phyloP scores from a whole-genome alignment of 148 eudicot species.

The Arctostaphylos glauca region DNA sequence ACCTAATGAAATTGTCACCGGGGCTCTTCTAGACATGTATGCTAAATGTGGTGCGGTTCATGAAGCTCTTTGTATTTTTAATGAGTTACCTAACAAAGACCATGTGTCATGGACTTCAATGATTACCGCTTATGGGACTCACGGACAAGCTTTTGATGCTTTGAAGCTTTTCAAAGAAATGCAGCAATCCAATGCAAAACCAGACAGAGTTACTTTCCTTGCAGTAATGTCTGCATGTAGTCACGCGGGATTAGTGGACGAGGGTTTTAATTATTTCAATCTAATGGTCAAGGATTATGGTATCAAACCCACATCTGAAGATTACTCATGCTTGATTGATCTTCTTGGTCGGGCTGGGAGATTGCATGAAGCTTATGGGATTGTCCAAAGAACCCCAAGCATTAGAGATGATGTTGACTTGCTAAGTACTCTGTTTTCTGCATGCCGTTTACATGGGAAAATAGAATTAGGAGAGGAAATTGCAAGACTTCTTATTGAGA shows the following conservation, averaged over 20 bases:
- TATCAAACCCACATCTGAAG: conserved; percentile 30
- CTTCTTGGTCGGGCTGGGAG: conserved; percentile 38
- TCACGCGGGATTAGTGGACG: conserved; percentile 37
- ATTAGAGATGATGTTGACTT: conserved; percentile 29
- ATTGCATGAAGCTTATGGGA: conserved; percentile 30
- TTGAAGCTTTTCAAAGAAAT: too few species aligned
- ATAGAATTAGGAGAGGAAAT: conserved; percentile 30
- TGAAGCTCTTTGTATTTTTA: conserved; percentile 30
- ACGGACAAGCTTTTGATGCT: too few species aligned
- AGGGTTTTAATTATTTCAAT: conserved; percentile 30
- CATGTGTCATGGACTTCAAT: conserved; percentile 39
- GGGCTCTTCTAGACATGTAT: conserved; percentile 38
- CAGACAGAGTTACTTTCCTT: conserved; percentile 33
- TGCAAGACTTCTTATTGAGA: conserved; percentile 27
- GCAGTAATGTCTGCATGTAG: conserved; percentile 33
- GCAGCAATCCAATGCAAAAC: too few species aligned
- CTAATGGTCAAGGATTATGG: conserved; percentile 22
- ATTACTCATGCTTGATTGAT: conserved; percentile 36
- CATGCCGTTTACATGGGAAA: conserved; percentile 32
- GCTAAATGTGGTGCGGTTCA: conserved; percentile 35
- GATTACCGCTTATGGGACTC: conserved; percentile 39
- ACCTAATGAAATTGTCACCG: conserved; percentile 19
- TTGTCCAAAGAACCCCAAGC: conserved; percentile 19
- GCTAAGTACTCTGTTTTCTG: conserved; percentile 35
- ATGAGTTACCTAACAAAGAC: conserved; percentile 29